Percentiles rank a stretch among this genome's conserved stretches.
Evolutionary conservation across 805 yeast species (phyloP).

Genomic region (Candida koratica): DNA sequence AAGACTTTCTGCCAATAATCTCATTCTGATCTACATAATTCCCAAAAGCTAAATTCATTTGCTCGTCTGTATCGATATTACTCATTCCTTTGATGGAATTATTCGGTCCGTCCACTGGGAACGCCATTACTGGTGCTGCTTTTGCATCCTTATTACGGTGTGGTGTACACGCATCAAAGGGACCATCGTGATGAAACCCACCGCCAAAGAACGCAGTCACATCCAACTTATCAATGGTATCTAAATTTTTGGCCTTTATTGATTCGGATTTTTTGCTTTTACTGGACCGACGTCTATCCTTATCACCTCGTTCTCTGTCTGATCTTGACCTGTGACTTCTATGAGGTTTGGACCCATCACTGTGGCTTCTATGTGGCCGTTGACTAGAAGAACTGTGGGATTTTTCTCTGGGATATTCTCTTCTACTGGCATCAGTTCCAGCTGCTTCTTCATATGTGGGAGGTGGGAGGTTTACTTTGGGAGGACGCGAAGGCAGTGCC

Average conservation of each 20-base stretch:
- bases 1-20: constrained; percentile 28
- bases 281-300: constrained; percentile 5
- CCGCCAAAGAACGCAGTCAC: constrained; percentile 93
- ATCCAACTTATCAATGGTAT: constrained; percentile 91
- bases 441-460: constrained; percentile 73
- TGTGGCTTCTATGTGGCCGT: constrained; percentile 17
- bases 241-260: constrained; percentile 68
- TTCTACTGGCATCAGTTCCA: constrained; percentile 38
- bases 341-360: constrained; percentile 13
- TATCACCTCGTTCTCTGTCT: constrained; percentile 13
- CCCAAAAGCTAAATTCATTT: constrained; percentile 77
- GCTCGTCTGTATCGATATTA: constrained; percentile 42
- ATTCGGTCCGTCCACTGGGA: constrained; percentile 95
- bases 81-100: constrained; percentile 71
- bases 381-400: constrained; percentile 11
- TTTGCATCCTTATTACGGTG: constrained; percentile 76
- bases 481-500: constrained; percentile 30
- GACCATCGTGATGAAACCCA: constrained; percentile 98
- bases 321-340: constrained; percentile 13
- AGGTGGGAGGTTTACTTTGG: constrained; percentile 37
- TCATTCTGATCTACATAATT: constrained; percentile 47
- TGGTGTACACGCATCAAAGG: constrained; percentile 97
- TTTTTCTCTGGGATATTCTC: constrained; percentile 56
- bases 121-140: constrained; percentile 91
- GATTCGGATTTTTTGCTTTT: constrained; percentile 36